phyloP scores from a whole-genome alignment of 2,329 filamentous ascomycete genomes.

The Fusarium dimerum region DNA sequence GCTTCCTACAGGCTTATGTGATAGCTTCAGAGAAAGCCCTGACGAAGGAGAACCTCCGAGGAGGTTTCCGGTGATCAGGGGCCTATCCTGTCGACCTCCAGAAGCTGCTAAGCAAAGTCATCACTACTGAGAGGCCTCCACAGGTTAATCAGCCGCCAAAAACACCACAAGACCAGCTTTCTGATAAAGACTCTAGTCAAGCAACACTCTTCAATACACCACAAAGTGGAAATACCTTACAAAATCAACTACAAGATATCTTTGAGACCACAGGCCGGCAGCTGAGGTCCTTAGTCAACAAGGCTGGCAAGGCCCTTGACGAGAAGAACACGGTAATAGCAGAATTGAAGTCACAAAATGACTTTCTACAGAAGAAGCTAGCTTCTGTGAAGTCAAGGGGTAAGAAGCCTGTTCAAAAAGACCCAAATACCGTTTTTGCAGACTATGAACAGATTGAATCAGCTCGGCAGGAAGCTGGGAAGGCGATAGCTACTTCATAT shows the following conservation, averaged over 20 bases:
- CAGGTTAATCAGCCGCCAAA: too few species aligned
- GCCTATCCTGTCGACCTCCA: neutral
- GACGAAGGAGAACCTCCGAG: neutral
- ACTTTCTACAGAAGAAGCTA: neutral
- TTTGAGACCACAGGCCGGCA: too few species aligned
- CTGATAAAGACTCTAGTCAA: too few species aligned
- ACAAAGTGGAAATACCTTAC: too few species aligned
- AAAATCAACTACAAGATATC: too few species aligned
- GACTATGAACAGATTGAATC: neutral
- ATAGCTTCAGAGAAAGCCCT: neutral
- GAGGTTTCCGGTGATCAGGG: neutral
- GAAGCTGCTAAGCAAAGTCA: neutral
- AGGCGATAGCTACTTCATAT: too few species aligned
- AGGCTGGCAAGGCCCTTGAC: too few species aligned
- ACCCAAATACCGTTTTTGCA: neutral
- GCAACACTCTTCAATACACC: too few species aligned
- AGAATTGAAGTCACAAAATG: neutral
- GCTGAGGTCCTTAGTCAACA: too few species aligned
- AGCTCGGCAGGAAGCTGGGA: too few species aligned
- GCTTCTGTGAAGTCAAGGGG: neutral
- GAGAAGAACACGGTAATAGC: too few species aligned
- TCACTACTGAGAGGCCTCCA: neutral
- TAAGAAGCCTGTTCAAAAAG: neutral
- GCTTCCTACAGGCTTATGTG: too few species aligned
- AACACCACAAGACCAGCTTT: neutral